Percentiles rank a stretch among this genome's conserved stretches.
phyloP scores from a whole-genome alignment of 768 basidiomycete species.

The Boletus barrowsii region DNA sequence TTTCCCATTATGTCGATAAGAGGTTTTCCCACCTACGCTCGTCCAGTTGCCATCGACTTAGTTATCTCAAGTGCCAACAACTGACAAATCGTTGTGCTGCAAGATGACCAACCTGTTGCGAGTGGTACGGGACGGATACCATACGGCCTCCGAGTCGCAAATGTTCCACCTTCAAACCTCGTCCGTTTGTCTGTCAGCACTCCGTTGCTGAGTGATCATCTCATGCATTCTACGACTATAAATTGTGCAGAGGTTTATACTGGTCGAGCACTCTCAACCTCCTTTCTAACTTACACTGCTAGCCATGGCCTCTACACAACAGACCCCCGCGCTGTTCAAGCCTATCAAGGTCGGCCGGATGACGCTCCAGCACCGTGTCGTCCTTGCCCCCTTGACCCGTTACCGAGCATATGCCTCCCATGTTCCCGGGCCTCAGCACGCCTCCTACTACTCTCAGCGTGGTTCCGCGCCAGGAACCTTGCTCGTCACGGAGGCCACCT shows the following conservation, averaged over 20 bases:
- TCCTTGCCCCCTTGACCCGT: not conserved
- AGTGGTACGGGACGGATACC: too few species aligned
- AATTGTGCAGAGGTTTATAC: not conserved
- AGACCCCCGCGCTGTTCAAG: not conserved
- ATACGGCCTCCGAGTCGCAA: too few species aligned
- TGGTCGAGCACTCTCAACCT: not conserved
- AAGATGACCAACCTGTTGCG: too few species aligned
- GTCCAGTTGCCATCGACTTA: too few species aligned
- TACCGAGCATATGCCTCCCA: conserved; percentile 20
- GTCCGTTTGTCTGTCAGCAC: too few species aligned
- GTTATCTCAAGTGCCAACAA: too few species aligned
- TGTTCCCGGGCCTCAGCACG: conserved; percentile 34
- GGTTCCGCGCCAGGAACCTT: conserved; percentile 47
- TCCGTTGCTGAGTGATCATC: too few species aligned
- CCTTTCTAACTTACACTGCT: not conserved
- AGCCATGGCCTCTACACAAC: not conserved
- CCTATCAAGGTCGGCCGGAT: not conserved
- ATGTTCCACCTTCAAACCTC: too few species aligned
- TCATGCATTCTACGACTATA: not conserved
- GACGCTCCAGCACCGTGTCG: not conserved
- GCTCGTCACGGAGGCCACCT: conserved; percentile 55
- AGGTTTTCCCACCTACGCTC: too few species aligned
- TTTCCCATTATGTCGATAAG: too few species aligned
- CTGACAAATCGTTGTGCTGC: too few species aligned
- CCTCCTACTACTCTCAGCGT: conserved; percentile 49